phyloP scores from a whole-genome alignment of 129 eudicot genomes.

The Glebionis coronaria region DNA sequence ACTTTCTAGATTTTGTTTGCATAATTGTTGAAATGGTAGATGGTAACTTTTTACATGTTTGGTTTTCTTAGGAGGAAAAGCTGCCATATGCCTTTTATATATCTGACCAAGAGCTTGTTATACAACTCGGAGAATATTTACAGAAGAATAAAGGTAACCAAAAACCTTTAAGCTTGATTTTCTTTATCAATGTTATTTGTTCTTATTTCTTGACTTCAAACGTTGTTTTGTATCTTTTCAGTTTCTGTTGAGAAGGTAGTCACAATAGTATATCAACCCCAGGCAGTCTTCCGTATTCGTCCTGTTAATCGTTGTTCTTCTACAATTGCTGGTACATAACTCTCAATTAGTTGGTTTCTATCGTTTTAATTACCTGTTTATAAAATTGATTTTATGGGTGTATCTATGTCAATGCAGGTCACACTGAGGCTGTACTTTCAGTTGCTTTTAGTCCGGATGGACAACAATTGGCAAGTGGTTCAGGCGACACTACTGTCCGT shows the following conservation, averaged over 20 bases:
- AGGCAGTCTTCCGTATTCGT: slow-evolving; percentile 92
- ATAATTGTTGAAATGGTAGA: background rate
- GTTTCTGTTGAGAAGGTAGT: slow-evolving; percentile 98
- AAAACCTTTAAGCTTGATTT: background rate
- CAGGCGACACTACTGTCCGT: slow-evolving; percentile 97
- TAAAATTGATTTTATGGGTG: background rate
- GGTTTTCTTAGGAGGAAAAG: slow-evolving; percentile 70
- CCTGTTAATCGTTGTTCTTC: slow-evolving; percentile 98
- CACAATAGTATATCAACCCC: slow-evolving; percentile 90
- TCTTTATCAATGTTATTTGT: background rate
- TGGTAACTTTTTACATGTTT: slow-evolving; percentile 12
- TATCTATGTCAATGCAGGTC: slow-evolving; percentile 50
- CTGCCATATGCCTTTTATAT: slow-evolving; percentile 92
- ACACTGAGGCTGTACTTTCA: slow-evolving; percentile 94
- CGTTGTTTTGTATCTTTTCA: slow-evolving; percentile 26
- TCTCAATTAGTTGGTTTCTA: background rate
- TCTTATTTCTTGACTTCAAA: slow-evolving; percentile 10
- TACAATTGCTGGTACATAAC: slow-evolving; percentile 76
- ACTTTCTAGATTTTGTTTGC: background rate
- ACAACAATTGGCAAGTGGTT: slow-evolving; percentile 92
- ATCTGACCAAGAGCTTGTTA: slow-evolving; percentile 83
- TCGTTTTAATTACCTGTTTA: background rate
- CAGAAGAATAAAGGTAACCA: slow-evolving; percentile 67
- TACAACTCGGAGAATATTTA: slow-evolving; percentile 69
- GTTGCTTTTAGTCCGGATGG: slow-evolving; percentile 98